A percentile compares a stretch with the other conserved stretches of the same genome.
Evolutionary conservation across 176 grass and related monocot genomes (phyloP).

Genomic region (Puya raimondii): DNA sequence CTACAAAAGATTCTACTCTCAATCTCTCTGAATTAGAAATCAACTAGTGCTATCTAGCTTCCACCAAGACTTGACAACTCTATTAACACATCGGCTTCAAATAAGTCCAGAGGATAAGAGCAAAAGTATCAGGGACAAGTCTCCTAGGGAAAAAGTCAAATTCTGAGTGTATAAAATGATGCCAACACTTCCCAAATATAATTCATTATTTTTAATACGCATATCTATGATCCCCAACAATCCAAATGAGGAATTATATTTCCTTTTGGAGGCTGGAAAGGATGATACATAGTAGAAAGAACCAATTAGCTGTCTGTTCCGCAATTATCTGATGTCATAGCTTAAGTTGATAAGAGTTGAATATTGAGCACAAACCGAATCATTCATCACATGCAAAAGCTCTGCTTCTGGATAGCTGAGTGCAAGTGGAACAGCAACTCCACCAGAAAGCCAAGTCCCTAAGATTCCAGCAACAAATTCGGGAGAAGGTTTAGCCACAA

Average conservation of each 20-base stretch:
- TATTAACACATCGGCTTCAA: background rate
- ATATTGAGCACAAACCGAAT: slow-evolving; percentile 53
- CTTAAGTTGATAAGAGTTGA: slow-evolving; percentile 11
- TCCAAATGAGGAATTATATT: background rate
- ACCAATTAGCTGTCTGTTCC: background rate
- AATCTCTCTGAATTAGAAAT: background rate
- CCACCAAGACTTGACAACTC: background rate
- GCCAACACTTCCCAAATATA: too few relatives aligned
- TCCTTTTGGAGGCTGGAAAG: too few relatives aligned
- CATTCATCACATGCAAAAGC: slow-evolving; percentile 92
- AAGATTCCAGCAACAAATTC: slow-evolving; percentile 94
- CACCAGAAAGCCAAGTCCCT: slow-evolving; percentile 92
- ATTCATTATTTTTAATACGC: too few relatives aligned
- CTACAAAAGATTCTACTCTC: too few relatives aligned
- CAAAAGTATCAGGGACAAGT: too few relatives aligned
- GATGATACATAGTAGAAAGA: background rate
- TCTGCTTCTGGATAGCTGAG: slow-evolving; percentile 86
- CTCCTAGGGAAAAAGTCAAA: too few relatives aligned
- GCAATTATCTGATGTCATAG: background rate
- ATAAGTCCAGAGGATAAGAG: background rate
- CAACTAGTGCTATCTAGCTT: background rate
- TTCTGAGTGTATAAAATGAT: too few relatives aligned
- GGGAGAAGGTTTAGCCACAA: slow-evolving; percentile 90
- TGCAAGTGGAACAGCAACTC: slow-evolving; percentile 90
- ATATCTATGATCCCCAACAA: background rate